These are phyloP conservation scores for Bassia scoparia DNA, from an alignment of 148 eudicot genomes.

Conservation along the genomic window DNA sequence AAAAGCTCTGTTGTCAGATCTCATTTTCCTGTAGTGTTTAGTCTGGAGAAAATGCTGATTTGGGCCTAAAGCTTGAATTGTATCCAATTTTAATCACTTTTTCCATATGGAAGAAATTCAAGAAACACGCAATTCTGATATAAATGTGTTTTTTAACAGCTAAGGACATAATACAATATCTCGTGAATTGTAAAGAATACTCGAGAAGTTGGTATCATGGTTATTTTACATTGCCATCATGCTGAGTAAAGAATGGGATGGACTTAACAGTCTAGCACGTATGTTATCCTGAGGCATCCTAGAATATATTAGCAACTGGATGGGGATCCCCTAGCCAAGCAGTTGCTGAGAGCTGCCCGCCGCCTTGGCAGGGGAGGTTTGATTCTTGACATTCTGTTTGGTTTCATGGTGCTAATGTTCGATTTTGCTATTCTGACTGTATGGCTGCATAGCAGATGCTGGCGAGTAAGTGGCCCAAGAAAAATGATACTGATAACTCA, in stretches of 20 bases:
- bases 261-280: neutral
- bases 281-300: slow-evolving; percentile 64
- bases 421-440: neutral
- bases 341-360: slow-evolving; percentile 91
- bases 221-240: slow-evolving; percentile 1
- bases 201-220: slow-evolving; percentile 45
- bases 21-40: too few relatives aligned
- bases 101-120: neutral
- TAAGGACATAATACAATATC: slow-evolving; percentile 86
- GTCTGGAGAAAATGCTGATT: too few relatives aligned
- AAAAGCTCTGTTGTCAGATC: too few relatives aligned
- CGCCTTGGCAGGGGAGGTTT: slow-evolving; percentile 93
- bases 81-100: neutral
- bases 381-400: neutral
- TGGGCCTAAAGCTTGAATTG: neutral
- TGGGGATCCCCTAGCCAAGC: slow-evolving; percentile 93
- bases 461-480: slow-evolving; percentile 97
- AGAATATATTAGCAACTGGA: slow-evolving; percentile 96
- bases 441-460: slow-evolving; percentile 54
- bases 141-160: slow-evolving; percentile 38
- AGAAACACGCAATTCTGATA: slow-evolving; percentile 12
- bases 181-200: slow-evolving; percentile 87
- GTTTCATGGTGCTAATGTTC: slow-evolving; percentile 6
- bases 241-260: neutral
- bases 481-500: slow-evolving; percentile 44